Conservation (phyloP, 1,139 yeast genomes). For the Sugiyamaella novakii region DNA sequence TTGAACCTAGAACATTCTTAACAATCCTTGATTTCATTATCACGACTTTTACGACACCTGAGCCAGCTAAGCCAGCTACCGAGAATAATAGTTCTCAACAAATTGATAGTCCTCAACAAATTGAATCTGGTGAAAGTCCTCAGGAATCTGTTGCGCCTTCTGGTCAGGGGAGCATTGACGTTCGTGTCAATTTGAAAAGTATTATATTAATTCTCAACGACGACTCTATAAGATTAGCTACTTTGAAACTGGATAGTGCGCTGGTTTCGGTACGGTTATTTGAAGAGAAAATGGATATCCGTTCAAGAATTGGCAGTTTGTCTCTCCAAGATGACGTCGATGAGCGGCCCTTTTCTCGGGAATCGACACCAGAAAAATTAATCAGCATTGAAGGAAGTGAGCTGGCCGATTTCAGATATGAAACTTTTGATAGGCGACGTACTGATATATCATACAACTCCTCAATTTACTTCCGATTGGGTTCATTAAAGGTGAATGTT, state of each 20-base stretch:
- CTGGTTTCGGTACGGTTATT: slow-evolving; percentile 63
- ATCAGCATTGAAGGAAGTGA: slow-evolving; percentile 81
- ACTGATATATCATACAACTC: slow-evolving; percentile 52
- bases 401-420: slow-evolving; percentile 79
- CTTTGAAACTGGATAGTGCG: slow-evolving; percentile 75
- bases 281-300: slow-evolving; percentile 77
- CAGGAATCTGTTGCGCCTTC: slow-evolving; percentile 34
- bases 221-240: slow-evolving; percentile 79
- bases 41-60: slow-evolving; percentile 83
- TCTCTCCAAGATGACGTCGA: slow-evolving; percentile 76
- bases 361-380: slow-evolving; percentile 64
- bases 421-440: slow-evolving; percentile 62
- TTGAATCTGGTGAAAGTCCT: slow-evolving; percentile 7
- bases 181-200: slow-evolving; percentile 70
- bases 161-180: slow-evolving; percentile 68
- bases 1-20: slow-evolving; percentile 76
- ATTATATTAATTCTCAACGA: slow-evolving; percentile 78
- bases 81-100: neutral
- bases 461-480: slow-evolving; percentile 65
- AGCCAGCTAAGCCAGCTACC: slow-evolving; percentile 38
- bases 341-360: slow-evolving; percentile 53
- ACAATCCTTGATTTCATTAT: slow-evolving; percentile 78
- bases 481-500: slow-evolving; percentile 72
- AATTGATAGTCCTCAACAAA: slow-evolving; percentile 1
- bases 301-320: slow-evolving; percentile 77